Evolutionary conservation across 228 moss, liverwort and hornwort species (phyloP), one percentile per base, ranked within the genome.

Genomic region (Sphagnum magellanicum): DNA sequence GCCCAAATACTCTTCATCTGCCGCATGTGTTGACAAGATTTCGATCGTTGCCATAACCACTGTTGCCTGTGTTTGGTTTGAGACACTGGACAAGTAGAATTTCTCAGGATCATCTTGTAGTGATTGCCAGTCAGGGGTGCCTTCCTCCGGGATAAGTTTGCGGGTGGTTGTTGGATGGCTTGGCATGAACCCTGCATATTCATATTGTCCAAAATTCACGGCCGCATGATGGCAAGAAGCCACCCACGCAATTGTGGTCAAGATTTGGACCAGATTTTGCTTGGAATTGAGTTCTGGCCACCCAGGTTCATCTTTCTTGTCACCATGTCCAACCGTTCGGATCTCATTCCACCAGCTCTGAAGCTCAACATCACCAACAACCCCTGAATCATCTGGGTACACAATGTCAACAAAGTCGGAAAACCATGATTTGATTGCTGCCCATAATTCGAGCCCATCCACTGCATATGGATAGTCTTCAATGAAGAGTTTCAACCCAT

Each of bases 311-410:
- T 90, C 82, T 70, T 82, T 83, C 80, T 93, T 90, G 81, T 97
- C 89, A 0, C 69, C 75, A 60, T 97, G 97, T 16, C 97, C 97
- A 52, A 62, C 46, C 6, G 64, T 81, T 59, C 79, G 84, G 6
- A 97, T 87, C 77, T 97, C 97, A 6, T 69, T 76, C 97, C 97
- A 97, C 93, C 93, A 97, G n/a, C 65, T 68, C 48, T 83, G 90
- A 5, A 97, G 97, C 82, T 97, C 97, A 7, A 6, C 6, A 50
- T 93, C 93, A 5, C 59, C 51, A 1, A 74, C 59, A 63, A 93
- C 61, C 14, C 63, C 68, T 5, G 66, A 50, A 0, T 78, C 49
- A 68, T 73, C 76, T 3, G 71, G 59, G 71, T 93, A 93, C 69
- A 88, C 87, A 8, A 93, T 72, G 13, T 77, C 65, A 12, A 90